These are phyloP conservation scores for Gossypium aridum DNA, from an alignment of 441 rosid species.

Conservation along the genomic window DNA sequence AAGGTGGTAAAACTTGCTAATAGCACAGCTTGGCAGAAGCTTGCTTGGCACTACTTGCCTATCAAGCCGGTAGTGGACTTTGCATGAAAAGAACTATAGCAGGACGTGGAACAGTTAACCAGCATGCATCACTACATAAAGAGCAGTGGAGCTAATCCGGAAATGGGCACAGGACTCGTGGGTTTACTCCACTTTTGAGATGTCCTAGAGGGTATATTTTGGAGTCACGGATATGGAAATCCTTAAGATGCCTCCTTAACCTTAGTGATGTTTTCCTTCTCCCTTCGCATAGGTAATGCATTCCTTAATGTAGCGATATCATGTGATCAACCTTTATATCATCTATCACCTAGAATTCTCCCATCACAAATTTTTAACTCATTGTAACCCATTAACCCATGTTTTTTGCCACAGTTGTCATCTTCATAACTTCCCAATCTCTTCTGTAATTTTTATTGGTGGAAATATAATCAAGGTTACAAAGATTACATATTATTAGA, in stretches of 20 bases:
- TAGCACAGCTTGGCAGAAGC: too few species aligned
- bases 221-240: neutral
- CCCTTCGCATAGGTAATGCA: neutral
- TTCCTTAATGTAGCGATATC: neutral
- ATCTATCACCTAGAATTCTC: neutral
- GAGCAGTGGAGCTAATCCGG: neutral
- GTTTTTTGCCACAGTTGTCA: neutral
- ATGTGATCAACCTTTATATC: neutral
- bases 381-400: neutral
- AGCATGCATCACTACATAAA: neutral
- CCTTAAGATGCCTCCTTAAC: neutral
- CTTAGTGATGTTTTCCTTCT: neutral
- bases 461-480: neutral
- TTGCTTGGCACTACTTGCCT: too few species aligned
- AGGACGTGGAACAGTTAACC: neutral
- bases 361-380: neutral
- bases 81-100: neutral
- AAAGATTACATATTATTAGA: neutral
- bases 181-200: neutral
- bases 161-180: neutral
- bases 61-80: too few species aligned
- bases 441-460: neutral
- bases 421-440: neutral
- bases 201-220: neutral
- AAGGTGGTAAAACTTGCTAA: too few species aligned